A percentile compares a stretch with the other conserved stretches of the same genome.
Conservation (phyloP, 2,329 filamentous ascomycete species). For the Sporothrix brasiliensis region DNA sequence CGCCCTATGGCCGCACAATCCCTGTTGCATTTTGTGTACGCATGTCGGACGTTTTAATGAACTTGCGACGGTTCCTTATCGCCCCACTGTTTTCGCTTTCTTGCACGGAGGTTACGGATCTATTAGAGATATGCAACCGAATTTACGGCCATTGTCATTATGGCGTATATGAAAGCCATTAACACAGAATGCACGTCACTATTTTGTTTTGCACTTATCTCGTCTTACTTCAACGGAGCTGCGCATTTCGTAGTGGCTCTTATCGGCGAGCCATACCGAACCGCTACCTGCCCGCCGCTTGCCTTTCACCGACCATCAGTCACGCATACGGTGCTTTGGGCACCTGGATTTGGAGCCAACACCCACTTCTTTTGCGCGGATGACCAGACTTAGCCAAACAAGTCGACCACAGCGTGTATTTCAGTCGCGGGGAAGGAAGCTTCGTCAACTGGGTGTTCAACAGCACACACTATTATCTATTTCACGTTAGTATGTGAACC, state of each 20-base stretch:
- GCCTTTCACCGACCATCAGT: neutral
- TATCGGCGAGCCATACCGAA: slow-evolving; percentile 25
- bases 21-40: neutral
- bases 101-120: too few relatives aligned
- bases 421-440: neutral
- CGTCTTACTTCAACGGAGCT: neutral
- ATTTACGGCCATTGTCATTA: too few relatives aligned
- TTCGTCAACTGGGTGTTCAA: slow-evolving; percentile 1
- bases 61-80: neutral
- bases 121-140: too few relatives aligned
- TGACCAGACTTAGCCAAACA: slow-evolving; percentile 20
- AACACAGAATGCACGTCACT: too few relatives aligned
- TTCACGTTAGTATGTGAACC: neutral
- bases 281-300: slow-evolving; percentile 9
- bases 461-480: neutral
- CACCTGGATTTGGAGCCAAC: slow-evolving; percentile 6
- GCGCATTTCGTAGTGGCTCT: neutral
- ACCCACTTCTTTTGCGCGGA: slow-evolving; percentile 18
- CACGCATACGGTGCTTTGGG: neutral
- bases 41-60: neutral
- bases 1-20: neutral
- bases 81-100: slow-evolving; percentile 13
- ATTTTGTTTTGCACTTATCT: too few relatives aligned
- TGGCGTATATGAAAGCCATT: too few relatives aligned
- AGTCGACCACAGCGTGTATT: neutral